Evolutionary conservation across 2,329 filamentous ascomycete species (phyloP).

Genomic region (Epicoccum nigrum): DNA sequence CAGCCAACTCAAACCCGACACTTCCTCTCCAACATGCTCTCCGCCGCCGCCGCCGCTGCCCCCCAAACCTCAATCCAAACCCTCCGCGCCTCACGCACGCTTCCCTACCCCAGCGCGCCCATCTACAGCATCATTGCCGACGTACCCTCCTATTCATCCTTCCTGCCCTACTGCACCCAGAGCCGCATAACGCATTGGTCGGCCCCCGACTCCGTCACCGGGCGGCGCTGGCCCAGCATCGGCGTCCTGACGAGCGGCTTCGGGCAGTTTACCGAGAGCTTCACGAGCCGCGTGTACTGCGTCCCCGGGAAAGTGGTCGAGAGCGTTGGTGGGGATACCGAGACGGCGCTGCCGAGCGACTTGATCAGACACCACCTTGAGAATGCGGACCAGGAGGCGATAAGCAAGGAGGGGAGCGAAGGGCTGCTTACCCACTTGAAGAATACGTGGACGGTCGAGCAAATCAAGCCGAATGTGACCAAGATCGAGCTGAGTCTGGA

Average conservation of each 20-base stretch:
- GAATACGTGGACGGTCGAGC: slow-evolving; percentile 71
- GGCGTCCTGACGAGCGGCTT: slow-evolving; percentile 86
- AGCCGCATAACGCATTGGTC: slow-evolving; percentile 81
- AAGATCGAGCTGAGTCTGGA: slow-evolving; percentile 77
- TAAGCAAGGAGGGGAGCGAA: slow-evolving; percentile 7
- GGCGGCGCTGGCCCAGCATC: slow-evolving; percentile 69
- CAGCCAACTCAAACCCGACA: slow-evolving; percentile 29
- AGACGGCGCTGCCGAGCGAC: slow-evolving; percentile 52
- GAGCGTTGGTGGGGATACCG: slow-evolving; percentile 69
- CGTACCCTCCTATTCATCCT: slow-evolving; percentile 76
- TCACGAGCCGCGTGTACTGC: slow-evolving; percentile 80
- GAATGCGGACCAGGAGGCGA: background rate
- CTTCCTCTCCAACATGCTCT: slow-evolving; percentile 56
- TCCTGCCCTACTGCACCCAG: slow-evolving; percentile 88
- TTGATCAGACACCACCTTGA: slow-evolving; percentile 53
- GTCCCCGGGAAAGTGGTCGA: slow-evolving; percentile 75
- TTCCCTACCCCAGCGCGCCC: slow-evolving; percentile 72
- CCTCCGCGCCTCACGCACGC: slow-evolving; percentile 74
- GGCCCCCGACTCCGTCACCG: slow-evolving; percentile 53
- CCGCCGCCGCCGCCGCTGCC: slow-evolving; percentile 28
- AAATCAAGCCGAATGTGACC: slow-evolving; percentile 60
- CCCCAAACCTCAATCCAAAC: slow-evolving; percentile 58
- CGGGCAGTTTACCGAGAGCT: slow-evolving; percentile 81
- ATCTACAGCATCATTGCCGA: slow-evolving; percentile 90
- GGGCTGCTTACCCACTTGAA: slow-evolving; percentile 69